Evolutionary conservation across 176 grass and related monocot species (phyloP), one percentile per base, ranked within the genome.

Genomic region (Chloris gayana): DNA sequence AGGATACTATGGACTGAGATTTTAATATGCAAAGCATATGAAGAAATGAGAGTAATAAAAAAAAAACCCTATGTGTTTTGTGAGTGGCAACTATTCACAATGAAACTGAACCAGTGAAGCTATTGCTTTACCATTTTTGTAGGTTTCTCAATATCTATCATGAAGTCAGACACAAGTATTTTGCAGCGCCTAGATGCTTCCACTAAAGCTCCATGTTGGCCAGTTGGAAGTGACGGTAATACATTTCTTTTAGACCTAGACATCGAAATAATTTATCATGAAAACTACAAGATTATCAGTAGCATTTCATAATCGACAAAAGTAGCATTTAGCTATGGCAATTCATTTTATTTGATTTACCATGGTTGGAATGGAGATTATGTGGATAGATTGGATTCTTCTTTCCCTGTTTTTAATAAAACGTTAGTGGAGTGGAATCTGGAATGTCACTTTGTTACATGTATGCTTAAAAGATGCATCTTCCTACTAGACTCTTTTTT

Each of bases 131-230:
- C 31, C 30, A 42, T 56, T 76, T 82, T 31, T 85, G 80, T 83
- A 98, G 96, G 96, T 47, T 85, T 98, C 76, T 98, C 96, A 72
- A 91, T 98, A 64, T 88, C 96, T 45, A 84, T 98, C 64, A 95
- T 95, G 96, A 95, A 85, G 73, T 90, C 92, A 68, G 86, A 98
- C 39, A 64, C 80, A 75, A 68, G 44, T 41, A 93, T 98, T 89
- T 88, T 98, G 70, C 79, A 88, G 60, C 76, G 75, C 31, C 86
- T 98, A 61, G 96, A 98, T 88, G 96, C 96, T 53, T 87, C 86
- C 38, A 95, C 96, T 75, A 87, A 81, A 86, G 92, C 90, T 88
- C 90, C 79, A 35, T 88, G 81, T 85, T 98, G 96, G 96, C 96
- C 90, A 54, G 90, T 93, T 93, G 96, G 83, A 79, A 71, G n/a